These are phyloP conservation scores for Sporobolomyces roseus DNA, from an alignment of 768 basidiomycete species.

Conservation along the genomic window DNA sequence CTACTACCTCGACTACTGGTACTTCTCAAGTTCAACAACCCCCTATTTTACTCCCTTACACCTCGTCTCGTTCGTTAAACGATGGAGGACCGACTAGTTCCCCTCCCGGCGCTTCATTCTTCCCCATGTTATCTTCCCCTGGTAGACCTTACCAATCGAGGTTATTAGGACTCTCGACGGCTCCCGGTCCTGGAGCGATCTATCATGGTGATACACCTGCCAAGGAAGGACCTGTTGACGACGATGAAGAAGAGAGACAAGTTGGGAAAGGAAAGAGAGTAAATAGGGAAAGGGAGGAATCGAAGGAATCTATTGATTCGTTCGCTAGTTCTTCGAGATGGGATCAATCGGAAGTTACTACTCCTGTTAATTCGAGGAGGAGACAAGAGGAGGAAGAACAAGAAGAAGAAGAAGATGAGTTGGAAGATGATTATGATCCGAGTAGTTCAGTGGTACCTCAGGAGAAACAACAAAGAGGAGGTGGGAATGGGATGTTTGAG, in stretches of 20 bases:
- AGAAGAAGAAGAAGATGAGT: conserved; percentile 2
- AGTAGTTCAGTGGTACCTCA: conserved; percentile 8
- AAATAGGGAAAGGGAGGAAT: not conserved
- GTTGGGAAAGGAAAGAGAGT: conserved; percentile 2
- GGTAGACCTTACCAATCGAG: conserved; percentile 35
- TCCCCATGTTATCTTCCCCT: conserved; percentile 33
- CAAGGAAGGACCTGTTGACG: not conserved
- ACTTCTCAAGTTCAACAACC: too few species aligned
- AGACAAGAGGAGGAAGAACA: not conserved
- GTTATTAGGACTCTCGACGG: conserved; percentile 33
- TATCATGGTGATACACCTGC: conserved; percentile 23
- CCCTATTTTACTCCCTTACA: too few species aligned
- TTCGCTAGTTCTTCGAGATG: not conserved
- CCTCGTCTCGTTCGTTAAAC: not conserved
- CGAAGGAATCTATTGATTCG: not conserved
- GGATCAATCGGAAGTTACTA: conserved; percentile 5
- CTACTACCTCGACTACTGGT: too few species aligned
- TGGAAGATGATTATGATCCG: not conserved
- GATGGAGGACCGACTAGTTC: conserved; percentile 11
- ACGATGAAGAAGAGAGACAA: not conserved
- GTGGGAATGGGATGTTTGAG: not conserved
- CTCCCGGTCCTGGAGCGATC: conserved; percentile 36
- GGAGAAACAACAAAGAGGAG: conserved; percentile 12
- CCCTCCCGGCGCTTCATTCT: conserved; percentile 8
- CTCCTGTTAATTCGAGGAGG: not conserved